These are phyloP conservation scores for Candida maltosa DNA, from an alignment of 805 yeast genomes.

Conservation along the genomic window DNA sequence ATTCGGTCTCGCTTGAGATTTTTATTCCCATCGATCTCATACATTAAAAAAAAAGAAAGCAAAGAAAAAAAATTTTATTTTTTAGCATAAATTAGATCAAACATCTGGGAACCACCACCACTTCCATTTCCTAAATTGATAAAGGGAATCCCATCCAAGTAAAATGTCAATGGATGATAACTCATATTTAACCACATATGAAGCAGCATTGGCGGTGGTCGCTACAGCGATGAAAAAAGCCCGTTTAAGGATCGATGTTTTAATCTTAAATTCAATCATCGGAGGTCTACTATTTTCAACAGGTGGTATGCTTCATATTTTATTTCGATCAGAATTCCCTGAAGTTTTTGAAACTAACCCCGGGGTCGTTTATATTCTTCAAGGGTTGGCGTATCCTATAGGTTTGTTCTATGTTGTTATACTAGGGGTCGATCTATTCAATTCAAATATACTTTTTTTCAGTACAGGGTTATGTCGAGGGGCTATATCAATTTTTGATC, in stretches of 20 bases:
- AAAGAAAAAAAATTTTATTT: background rate
- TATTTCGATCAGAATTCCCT: constrained; percentile 52
- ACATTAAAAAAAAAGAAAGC: background rate
- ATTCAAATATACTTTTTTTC: constrained; percentile 70
- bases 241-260: constrained; percentile 56
- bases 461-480: constrained; percentile 66
- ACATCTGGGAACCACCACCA: background rate
- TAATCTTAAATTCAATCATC: constrained; percentile 60
- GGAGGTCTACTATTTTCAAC: constrained; percentile 69
- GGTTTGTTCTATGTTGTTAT: constrained; percentile 74
- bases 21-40: background rate
- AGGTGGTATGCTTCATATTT: constrained; percentile 69
- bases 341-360: constrained; percentile 39
- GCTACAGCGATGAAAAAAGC: constrained; percentile 85
- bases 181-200: constrained; percentile 69
- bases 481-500: constrained; percentile 64
- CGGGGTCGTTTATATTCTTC: constrained; percentile 52
- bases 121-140: background rate
- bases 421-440: constrained; percentile 73
- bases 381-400: constrained; percentile 64
- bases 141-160: background rate
- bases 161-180: constrained; percentile 22
- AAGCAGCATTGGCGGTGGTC: constrained; percentile 78
- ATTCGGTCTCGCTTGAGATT: too few species aligned
- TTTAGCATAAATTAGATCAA: background rate